Percentiles rank a stretch among this genome's conserved stretches.
Evolutionary conservation across 768 basidiomycete species (phyloP).

Genomic region (Leccinum uliginosum): DNA sequence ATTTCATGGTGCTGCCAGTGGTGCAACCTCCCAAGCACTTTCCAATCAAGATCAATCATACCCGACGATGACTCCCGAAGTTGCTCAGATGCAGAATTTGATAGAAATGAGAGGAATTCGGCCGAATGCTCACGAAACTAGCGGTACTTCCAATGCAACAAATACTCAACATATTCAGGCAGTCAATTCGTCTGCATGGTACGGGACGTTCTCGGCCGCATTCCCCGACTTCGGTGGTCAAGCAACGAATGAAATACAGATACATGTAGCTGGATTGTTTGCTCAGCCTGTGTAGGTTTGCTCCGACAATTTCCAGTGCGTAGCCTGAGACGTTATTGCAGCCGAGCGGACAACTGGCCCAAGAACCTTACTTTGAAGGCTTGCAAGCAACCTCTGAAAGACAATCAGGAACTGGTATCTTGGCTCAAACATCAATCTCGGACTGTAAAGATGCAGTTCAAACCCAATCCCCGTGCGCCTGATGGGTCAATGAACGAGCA

Average conservation of each 20-base stretch:
- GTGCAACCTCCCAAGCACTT: slow-evolving; percentile 13
- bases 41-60: slow-evolving; percentile 10
- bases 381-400: slow-evolving; percentile 38
- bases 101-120: slow-evolving; percentile 40
- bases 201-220: slow-evolving; percentile 45
- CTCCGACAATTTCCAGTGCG: neutral
- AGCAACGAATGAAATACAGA: slow-evolving; percentile 36
- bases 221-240: slow-evolving; percentile 31
- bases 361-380: slow-evolving; percentile 36
- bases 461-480: slow-evolving; percentile 25
- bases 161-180: slow-evolving; percentile 1
- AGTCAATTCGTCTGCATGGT: slow-evolving; percentile 35
- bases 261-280: slow-evolving; percentile 31
- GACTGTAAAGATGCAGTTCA: slow-evolving; percentile 41
- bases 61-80: slow-evolving; percentile 4
- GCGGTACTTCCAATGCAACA: neutral
- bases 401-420: slow-evolving; percentile 35
- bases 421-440: slow-evolving; percentile 43
- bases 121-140: slow-evolving; percentile 14
- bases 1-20: slow-evolving; percentile 17
- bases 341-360: slow-evolving; percentile 55
- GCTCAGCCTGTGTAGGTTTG: slow-evolving; percentile 32
- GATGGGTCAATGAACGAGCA: slow-evolving; percentile 41
- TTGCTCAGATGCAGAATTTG: slow-evolving; percentile 47
- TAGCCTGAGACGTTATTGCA: slow-evolving; percentile 23